A percentile compares a stretch with the other conserved stretches of the same genome.
These are phyloP conservation scores for Telfairia occidentalis DNA, from an alignment of 331 rosid genomes.

Conservation along the genomic window DNA sequence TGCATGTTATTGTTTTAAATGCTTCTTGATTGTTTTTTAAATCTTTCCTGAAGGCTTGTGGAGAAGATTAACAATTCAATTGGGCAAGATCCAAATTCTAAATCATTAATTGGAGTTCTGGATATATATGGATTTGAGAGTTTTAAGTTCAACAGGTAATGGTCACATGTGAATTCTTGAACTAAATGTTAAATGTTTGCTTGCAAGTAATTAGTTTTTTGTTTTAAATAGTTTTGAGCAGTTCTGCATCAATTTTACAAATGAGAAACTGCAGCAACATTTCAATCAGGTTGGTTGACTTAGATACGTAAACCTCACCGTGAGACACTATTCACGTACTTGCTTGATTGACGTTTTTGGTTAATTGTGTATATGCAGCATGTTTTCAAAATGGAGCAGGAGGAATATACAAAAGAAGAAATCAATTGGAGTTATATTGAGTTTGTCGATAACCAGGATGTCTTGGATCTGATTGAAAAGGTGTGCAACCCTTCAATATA, in stretches of 20 bases:
- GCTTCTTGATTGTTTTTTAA: slow-evolving; percentile 5
- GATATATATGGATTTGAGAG: slow-evolving; percentile 99
- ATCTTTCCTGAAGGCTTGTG: slow-evolving; percentile 57
- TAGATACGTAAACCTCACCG: slow-evolving; percentile 13
- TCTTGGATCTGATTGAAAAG: slow-evolving; percentile 93
- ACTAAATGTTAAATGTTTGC: slow-evolving; percentile 7
- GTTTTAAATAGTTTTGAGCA: slow-evolving; percentile 67
- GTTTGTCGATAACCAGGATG: slow-evolving; percentile 96
- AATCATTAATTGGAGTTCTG: slow-evolving; percentile 86
- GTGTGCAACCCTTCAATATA: slow-evolving; percentile 31
- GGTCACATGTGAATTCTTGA: slow-evolving; percentile 11
- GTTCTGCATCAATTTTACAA: slow-evolving; percentile 96
- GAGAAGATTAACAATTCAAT: slow-evolving; percentile 86
- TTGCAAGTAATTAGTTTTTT: slow-evolving; percentile 23
- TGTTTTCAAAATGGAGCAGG: slow-evolving; percentile 98
- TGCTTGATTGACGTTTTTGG: slow-evolving; percentile 4
- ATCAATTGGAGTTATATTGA: slow-evolving; percentile 96
- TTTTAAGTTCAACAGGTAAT: slow-evolving; percentile 85
- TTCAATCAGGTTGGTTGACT: slow-evolving; percentile 71
- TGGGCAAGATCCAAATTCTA: slow-evolving; percentile 94
- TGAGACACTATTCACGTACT: slow-evolving; percentile 6
- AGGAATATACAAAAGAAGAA: slow-evolving; percentile 91
- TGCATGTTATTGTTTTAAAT: background rate
- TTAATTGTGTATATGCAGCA: slow-evolving; percentile 53
- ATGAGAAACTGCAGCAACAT: slow-evolving; percentile 96